Percentiles rank a stretch among this genome's conserved stretches.
Evolutionary conservation across 495 filamentous ascomycete species (phyloP).

Genomic region (Xylaria venustula): DNA sequence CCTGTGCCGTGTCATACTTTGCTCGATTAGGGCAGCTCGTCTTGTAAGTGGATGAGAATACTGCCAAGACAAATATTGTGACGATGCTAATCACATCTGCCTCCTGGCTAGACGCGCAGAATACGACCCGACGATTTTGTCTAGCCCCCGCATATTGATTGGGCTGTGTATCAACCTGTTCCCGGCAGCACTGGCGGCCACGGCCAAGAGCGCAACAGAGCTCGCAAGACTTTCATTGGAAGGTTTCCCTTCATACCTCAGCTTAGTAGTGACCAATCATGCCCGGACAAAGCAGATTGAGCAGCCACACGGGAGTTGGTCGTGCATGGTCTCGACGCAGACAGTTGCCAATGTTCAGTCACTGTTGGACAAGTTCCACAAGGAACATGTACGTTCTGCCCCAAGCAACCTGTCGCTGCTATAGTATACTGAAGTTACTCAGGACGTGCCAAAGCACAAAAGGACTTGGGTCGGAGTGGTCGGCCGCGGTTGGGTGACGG

Average conservation of each 20-base stretch:
- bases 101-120: conserved; percentile 11
- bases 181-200: conserved; percentile 12
- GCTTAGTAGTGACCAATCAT: conserved; percentile 8
- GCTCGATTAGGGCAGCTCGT: conserved; percentile 15
- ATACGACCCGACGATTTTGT: conserved; percentile 7
- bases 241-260: conserved; percentile 13
- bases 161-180: conserved; percentile 13
- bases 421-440: background rate
- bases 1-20: conserved; percentile 12
- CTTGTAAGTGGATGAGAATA: conserved; percentile 5
- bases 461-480: conserved; percentile 13
- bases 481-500: conserved; percentile 8
- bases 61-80: background rate
- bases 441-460: conserved; percentile 8
- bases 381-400: background rate
- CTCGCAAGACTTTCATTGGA: conserved; percentile 12
- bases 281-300: conserved; percentile 12
- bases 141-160: background rate
- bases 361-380: conserved; percentile 14
- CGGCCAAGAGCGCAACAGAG: conserved; percentile 9
- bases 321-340: conserved; percentile 2
- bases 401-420: background rate
- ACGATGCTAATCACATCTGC: background rate
- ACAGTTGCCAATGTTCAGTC: background rate
- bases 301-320: conserved; percentile 10